Evolutionary conservation across 495 filamentous ascomycete species (phyloP).

Genomic region (Penicillium odoratum): DNA sequence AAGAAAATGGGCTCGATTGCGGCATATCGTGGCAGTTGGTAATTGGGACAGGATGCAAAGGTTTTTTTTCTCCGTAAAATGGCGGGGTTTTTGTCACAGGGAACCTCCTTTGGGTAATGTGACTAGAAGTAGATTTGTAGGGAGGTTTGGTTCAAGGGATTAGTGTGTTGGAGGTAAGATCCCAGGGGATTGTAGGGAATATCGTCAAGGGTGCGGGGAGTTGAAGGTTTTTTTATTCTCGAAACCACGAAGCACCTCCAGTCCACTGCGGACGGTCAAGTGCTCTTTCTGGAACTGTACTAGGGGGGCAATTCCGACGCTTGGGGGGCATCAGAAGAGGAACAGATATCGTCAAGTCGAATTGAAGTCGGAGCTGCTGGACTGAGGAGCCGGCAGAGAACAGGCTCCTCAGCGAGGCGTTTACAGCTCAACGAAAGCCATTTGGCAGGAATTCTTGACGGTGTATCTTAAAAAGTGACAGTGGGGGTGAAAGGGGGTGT

Average conservation of each 20-base stretch:
- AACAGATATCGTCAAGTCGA: constrained; percentile 76
- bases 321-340: constrained; percentile 53
- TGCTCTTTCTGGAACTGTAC: constrained; percentile 44
- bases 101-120: background rate
- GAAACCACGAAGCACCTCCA: constrained; percentile 41
- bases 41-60: background rate
- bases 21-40: constrained; percentile 25
- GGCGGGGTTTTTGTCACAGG: background rate
- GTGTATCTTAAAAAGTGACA: constrained; percentile 46
- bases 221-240: constrained; percentile 18
- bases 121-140: background rate
- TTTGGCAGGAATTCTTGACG: constrained; percentile 81
- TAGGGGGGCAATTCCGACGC: constrained; percentile 50
- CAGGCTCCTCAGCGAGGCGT: constrained; percentile 74
- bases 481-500: constrained; percentile 26
- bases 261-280: constrained; percentile 36
- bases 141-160: background rate
- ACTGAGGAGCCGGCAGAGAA: constrained; percentile 71
- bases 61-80: constrained; percentile 1
- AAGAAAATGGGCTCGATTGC: constrained; percentile 27
- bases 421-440: constrained; percentile 94
- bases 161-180: background rate
- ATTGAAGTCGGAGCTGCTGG: constrained; percentile 70
- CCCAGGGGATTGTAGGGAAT: background rate
- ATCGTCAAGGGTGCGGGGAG: constrained; percentile 13